Evolutionary conservation across 192 early-diverging fungal genomes (phyloP).

Genomic region (Coemansia sp.): DNA sequence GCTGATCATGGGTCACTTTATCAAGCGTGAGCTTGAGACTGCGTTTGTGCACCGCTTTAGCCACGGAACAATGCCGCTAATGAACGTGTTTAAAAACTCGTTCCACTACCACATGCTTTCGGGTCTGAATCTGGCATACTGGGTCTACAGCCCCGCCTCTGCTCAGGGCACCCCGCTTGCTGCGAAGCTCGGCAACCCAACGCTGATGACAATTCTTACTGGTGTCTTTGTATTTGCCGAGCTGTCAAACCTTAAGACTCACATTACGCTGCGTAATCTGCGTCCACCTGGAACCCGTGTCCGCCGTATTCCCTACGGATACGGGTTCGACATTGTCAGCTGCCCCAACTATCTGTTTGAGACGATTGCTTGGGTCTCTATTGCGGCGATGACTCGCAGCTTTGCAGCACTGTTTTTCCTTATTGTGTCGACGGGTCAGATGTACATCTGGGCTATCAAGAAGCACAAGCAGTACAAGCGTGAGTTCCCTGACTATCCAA

Average conservation of each 20-base stretch:
- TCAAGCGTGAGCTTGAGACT: slow-evolving; percentile 92
- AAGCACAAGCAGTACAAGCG: slow-evolving; percentile 88
- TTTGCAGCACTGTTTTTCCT: slow-evolving; percentile 65
- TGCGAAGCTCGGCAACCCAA: slow-evolving; percentile 45
- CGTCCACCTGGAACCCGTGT: slow-evolving; percentile 84
- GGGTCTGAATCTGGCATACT: slow-evolving; percentile 82
- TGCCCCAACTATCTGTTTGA: slow-evolving; percentile 96
- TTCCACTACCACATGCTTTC: slow-evolving; percentile 89
- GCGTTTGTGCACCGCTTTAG: slow-evolving; percentile 90
- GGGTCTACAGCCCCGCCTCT: slow-evolving; percentile 80
- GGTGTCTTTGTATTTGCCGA: slow-evolving; percentile 60
- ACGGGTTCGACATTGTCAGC: slow-evolving; percentile 85
- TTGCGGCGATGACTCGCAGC: slow-evolving; percentile 72
- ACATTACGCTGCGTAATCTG: slow-evolving; percentile 84
- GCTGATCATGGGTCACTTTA: slow-evolving; percentile 79
- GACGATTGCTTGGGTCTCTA: slow-evolving; percentile 73
- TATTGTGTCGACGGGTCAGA: slow-evolving; percentile 72
- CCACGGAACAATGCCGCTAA: slow-evolving; percentile 92
- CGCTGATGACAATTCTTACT: slow-evolving; percentile 29
- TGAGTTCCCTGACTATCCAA: slow-evolving; percentile 91
- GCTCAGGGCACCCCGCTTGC: slow-evolving; percentile 49
- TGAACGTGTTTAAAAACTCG: slow-evolving; percentile 94
- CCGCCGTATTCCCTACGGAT: slow-evolving; percentile 87
- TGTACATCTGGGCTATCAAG: slow-evolving; percentile 95
- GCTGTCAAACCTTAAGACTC: slow-evolving; percentile 80